Evolutionary conservation across 2,329 filamentous ascomycete species (phyloP).

Genomic region (Neoarthrinium moseri): DNA sequence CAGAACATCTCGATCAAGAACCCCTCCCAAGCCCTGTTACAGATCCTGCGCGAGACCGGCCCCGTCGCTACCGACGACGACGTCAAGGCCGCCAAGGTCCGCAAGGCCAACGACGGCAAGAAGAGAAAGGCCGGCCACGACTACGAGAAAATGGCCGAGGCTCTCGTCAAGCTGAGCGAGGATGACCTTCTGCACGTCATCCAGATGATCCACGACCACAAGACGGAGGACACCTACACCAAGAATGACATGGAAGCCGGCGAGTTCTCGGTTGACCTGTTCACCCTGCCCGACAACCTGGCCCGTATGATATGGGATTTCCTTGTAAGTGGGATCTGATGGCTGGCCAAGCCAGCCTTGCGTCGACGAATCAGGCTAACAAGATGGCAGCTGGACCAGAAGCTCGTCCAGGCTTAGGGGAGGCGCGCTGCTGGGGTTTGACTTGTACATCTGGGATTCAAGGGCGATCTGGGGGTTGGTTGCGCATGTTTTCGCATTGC

Average conservation of each 20-base stretch:
- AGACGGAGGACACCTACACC: constrained; percentile 89
- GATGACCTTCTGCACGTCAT: constrained; percentile 94
- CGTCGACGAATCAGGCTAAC: constrained; percentile 9
- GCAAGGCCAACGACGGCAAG: constrained; percentile 58
- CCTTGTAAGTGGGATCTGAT: constrained; percentile 39
- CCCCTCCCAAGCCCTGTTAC: constrained; percentile 81
- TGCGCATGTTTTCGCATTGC: constrained; percentile 5
- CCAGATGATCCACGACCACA: constrained; percentile 97
- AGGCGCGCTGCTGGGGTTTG: not conserved
- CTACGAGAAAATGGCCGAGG: constrained; percentile 96
- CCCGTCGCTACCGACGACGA: constrained; percentile 76
- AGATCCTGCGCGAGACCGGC: constrained; percentile 78
- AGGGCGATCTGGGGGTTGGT: not conserved
- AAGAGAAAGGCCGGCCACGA: constrained; percentile 76
- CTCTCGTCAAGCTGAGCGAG: constrained; percentile 78
- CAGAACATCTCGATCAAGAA: constrained; percentile 88
- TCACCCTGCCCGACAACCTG: constrained; percentile 87
- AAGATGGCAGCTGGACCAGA: constrained; percentile 23
- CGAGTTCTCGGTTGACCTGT: constrained; percentile 97
- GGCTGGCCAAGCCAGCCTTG: not conserved
- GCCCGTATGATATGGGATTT: constrained; percentile 97
- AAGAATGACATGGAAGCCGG: constrained; percentile 97
- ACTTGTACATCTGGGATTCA: not conserved
- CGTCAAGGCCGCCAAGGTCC: constrained; percentile 62
- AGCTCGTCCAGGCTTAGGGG: constrained; percentile 19